phyloP scores from a whole-genome alignment of 2,329 filamentous ascomycete genomes.

The Daldinia sp. region DNA sequence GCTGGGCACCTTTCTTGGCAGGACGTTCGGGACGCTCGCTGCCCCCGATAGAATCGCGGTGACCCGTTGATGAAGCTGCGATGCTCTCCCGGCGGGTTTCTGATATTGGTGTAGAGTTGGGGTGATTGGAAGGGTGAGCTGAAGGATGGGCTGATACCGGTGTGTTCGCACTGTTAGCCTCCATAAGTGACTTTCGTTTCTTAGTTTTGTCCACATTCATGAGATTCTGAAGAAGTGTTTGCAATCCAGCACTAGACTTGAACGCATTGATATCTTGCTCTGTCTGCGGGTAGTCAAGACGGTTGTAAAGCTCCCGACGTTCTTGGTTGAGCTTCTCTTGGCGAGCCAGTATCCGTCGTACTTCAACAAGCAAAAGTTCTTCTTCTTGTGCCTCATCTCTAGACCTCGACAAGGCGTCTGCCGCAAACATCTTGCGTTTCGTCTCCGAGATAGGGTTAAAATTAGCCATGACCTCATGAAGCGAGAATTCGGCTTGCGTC shows the following conservation, averaged over 20 bases:
- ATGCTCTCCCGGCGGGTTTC: slow-evolving; percentile 63
- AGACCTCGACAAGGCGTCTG: slow-evolving; percentile 78
- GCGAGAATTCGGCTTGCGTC: slow-evolving; percentile 82
- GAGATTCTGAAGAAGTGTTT: slow-evolving; percentile 81
- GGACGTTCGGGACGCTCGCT: slow-evolving; percentile 51
- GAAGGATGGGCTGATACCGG: slow-evolving; percentile 49
- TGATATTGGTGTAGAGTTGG: slow-evolving; percentile 50
- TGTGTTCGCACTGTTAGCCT: slow-evolving; percentile 62
- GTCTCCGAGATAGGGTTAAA: slow-evolving; percentile 85
- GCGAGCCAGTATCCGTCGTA: slow-evolving; percentile 88
- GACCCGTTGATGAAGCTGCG: slow-evolving; percentile 52
- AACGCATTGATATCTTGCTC: slow-evolving; percentile 78
- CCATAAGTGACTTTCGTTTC: slow-evolving; percentile 78
- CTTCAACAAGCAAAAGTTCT: slow-evolving; percentile 84
- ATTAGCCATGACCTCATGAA: slow-evolving; percentile 85
- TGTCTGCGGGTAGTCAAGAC: slow-evolving; percentile 80
- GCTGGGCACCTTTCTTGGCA: slow-evolving; percentile 60
- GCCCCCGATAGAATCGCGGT: slow-evolving; percentile 57
- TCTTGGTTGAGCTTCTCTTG: slow-evolving; percentile 88
- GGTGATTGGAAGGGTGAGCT: slow-evolving; percentile 34
- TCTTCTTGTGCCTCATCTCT: slow-evolving; percentile 93
- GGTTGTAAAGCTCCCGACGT: slow-evolving; percentile 83
- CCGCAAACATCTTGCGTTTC: slow-evolving; percentile 83
- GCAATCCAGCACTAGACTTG: slow-evolving; percentile 81
- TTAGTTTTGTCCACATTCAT: slow-evolving; percentile 86